A percentile compares a stretch with the other conserved stretches of the same genome.
Conservation (phyloP, 768 basidiomycete species). For the Kwoniella europaea region DNA sequence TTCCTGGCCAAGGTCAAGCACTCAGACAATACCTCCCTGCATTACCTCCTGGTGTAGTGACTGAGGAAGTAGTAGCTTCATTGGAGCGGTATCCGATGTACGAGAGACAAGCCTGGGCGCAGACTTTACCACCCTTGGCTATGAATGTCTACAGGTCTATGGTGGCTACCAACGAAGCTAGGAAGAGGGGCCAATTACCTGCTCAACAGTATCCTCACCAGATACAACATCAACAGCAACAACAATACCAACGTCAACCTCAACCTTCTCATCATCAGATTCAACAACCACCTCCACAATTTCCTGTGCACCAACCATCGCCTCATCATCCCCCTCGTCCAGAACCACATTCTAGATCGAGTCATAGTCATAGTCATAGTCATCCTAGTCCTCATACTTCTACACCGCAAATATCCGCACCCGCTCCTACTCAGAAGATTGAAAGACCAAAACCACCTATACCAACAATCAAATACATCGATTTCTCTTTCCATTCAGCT, state of each 20-base stretch:
- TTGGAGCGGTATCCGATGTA: constrained; percentile 44
- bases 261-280: constrained; percentile 1
- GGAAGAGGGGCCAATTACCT: constrained; percentile 17
- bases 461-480: constrained; percentile 46
- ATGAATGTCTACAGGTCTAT: constrained; percentile 44
- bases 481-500: constrained; percentile 41
- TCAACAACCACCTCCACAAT: not conserved
- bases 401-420: not conserved
- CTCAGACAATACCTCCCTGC: constrained; percentile 34
- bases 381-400: too few species aligned
- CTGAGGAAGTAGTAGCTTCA: constrained; percentile 49
- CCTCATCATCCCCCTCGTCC: not conserved
- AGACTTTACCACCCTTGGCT: constrained; percentile 33
- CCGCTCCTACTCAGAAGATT: not conserved
- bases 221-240: not conserved
- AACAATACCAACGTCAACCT: constrained; percentile 12
- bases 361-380: constrained; percentile 1
- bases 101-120: constrained; percentile 48
- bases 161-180: constrained; percentile 36
- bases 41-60: constrained; percentile 47
- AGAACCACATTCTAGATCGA: constrained; percentile 1
- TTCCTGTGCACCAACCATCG: not conserved
- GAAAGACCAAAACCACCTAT: constrained; percentile 30
- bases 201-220: constrained; percentile 15
- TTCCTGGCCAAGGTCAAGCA: not conserved